Percentiles rank a stretch among this genome's conserved stretches.
These are phyloP conservation scores for Sporobolomyces pararoseus DNA, from an alignment of 768 basidiomycete species.

Conservation along the genomic window DNA sequence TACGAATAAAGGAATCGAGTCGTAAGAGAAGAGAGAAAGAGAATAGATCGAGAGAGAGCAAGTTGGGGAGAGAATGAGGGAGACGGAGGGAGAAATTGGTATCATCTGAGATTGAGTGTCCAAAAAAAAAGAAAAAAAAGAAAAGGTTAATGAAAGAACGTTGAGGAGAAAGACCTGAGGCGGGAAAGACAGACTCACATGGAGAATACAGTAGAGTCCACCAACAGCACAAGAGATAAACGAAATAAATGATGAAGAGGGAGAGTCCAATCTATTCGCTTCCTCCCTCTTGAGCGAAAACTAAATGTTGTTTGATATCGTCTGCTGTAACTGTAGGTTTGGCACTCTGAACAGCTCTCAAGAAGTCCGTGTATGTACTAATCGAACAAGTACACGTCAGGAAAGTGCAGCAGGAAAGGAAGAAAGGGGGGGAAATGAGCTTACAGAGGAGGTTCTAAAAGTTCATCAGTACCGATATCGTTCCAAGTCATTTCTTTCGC, in stretches of 20 bases:
- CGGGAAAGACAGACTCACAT: too few species aligned
- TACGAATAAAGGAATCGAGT: too few species aligned
- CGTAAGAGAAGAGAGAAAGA: too few species aligned
- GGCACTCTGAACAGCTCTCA: constrained; percentile 70
- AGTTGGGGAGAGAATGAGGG: not conserved
- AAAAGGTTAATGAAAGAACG: too few species aligned
- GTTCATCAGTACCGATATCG: constrained; percentile 77
- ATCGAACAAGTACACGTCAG: not conserved
- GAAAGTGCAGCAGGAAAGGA: not conserved
- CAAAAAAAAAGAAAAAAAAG: too few species aligned
- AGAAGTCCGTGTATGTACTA: constrained; percentile 59
- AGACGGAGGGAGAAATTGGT: not conserved
- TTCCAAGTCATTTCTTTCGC: constrained; percentile 87
- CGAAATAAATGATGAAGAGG: not conserved
- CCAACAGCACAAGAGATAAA: too few species aligned
- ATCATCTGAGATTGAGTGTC: too few species aligned
- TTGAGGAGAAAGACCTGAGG: too few species aligned
- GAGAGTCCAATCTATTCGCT: constrained; percentile 28
- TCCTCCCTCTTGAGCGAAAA: constrained; percentile 53
- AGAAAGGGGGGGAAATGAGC: too few species aligned
- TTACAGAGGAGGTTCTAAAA: constrained; percentile 79
- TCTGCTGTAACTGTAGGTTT: constrained; percentile 82
- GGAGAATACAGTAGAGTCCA: too few species aligned
- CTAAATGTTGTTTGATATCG: constrained; percentile 66
- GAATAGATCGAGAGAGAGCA: too few species aligned